phyloP scores from a whole-genome alignment of 1,284 basidiomycete species.

The Fistulina hepatica region DNA sequence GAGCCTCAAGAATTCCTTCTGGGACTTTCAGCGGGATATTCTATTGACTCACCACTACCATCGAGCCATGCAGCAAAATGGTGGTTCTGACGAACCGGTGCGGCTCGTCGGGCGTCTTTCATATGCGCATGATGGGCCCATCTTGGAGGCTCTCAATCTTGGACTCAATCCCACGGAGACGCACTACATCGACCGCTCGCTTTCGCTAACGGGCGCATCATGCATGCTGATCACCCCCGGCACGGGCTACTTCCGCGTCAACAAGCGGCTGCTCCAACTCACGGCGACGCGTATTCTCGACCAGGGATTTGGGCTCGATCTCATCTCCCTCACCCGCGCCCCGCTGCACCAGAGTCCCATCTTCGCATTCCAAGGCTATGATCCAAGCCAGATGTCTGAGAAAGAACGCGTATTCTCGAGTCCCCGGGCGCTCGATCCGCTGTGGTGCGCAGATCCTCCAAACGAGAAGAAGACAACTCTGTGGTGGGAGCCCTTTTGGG shows the following conservation, averaged over 20 bases:
- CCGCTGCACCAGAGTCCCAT: slow-evolving; percentile 89
- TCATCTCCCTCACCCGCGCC: slow-evolving; percentile 86
- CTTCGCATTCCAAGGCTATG: slow-evolving; percentile 65
- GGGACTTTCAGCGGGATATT: slow-evolving; percentile 82
- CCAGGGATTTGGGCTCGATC: slow-evolving; percentile 84
- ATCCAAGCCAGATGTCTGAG: slow-evolving; percentile 36
- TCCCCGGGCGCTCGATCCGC: slow-evolving; percentile 52
- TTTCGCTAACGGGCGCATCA: slow-evolving; percentile 84
- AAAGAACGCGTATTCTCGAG: slow-evolving; percentile 27
- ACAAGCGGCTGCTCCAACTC: slow-evolving; percentile 81
- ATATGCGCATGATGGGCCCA: slow-evolving; percentile 88
- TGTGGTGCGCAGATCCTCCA: slow-evolving; percentile 69
- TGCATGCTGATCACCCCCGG: slow-evolving; percentile 89
- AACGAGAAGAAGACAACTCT: slow-evolving; percentile 42
- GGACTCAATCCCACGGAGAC: slow-evolving; percentile 90
- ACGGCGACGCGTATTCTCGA: slow-evolving; percentile 95
- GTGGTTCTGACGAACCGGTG: slow-evolving; percentile 38
- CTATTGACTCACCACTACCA: slow-evolving; percentile 80
- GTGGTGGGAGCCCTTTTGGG: slow-evolving; percentile 86
- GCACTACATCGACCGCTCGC: slow-evolving; percentile 92
- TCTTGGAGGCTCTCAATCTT: slow-evolving; percentile 91
- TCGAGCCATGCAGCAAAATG: slow-evolving; percentile 39
- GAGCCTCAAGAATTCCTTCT: slow-evolving; percentile 79
- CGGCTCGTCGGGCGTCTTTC: slow-evolving; percentile 71
- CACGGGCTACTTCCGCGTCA: slow-evolving; percentile 88